Base-by-base conservation (phyloP, 192 early-diverging fungal species). In the Allomyces arbusculus region DNA sequence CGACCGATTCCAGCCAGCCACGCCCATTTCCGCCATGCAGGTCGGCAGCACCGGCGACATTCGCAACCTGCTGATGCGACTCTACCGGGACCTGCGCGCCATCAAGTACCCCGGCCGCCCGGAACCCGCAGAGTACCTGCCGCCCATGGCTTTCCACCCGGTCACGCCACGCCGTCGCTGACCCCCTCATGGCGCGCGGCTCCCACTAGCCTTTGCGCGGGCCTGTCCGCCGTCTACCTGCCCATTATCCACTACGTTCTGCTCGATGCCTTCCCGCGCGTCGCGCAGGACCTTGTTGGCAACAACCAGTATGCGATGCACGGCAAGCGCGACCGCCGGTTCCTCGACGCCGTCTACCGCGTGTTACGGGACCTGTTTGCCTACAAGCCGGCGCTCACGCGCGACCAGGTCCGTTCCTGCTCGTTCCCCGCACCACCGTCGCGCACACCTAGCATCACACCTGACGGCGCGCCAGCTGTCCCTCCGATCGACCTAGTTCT, bases 201-300 rank as follows among this genome's bases (percentile, higher is more conserved):
- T 40, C 7, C 33, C 33, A 22, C n/a, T 69, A 81, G 80, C 14
- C 61, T 71, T 6, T 45, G 44, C 20, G 69, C 68, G 61, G 82
- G 82, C n/a, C 71, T 76, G 20, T 78, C 82, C 1, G 63, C 62
- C 11, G 64, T 73, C 7, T 78, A 80, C 66, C 75, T 84, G 22
- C 82, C 81, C 44, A 44, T 84, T 12, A 68, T 84, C n/a, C 80
- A 84, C 70, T 77, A 71, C 69, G 72, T 79, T 14, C 71, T 83
- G 19, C 79, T 83, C 58, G 73, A 83, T 58, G 72, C 69, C 24
- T 78, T 75, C 16, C 72, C 67, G 5, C 33, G 33, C 33, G 33
- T 40, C 33, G 33, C 33, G 33, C 33, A 40, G 33, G 33, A 40
- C 33, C 33, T 40, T 8, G 33, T 40, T 8, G 33, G 33, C 33